These are phyloP conservation scores for Lasiosphaeris hirsuta DNA, from an alignment of 495 filamentous ascomycete species.

Conservation along the genomic window DNA sequence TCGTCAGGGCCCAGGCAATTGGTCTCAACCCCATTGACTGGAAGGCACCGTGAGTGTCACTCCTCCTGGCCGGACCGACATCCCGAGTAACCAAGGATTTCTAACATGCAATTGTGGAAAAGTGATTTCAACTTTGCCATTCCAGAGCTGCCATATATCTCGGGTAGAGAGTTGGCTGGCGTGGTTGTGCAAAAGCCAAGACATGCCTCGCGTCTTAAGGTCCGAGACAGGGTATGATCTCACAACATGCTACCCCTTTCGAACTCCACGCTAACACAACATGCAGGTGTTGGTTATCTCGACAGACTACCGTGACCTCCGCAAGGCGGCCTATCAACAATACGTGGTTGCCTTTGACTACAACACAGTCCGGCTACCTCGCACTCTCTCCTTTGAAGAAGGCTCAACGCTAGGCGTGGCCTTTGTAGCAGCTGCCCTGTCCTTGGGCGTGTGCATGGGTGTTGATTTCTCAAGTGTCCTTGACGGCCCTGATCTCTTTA, in stretches of 20 bases:
- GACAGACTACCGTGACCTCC: conserved; percentile 67
- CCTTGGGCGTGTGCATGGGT: conserved; percentile 59
- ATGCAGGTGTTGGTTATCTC: conserved; percentile 55
- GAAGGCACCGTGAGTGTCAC: conserved; percentile 59
- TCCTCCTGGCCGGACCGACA: background rate
- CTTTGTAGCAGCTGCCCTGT: conserved; percentile 57
- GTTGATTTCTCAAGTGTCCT: conserved; percentile 49
- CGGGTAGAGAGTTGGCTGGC: conserved; percentile 62
- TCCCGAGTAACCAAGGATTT: background rate
- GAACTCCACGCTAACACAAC: background rate
- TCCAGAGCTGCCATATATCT: conserved; percentile 62
- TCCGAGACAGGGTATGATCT: conserved; percentile 49
- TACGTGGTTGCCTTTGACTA: conserved; percentile 61
- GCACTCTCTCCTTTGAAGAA: conserved; percentile 42
- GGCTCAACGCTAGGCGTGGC: conserved; percentile 62
- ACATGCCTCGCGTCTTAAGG: conserved; percentile 42
- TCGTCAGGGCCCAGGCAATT: conserved; percentile 56
- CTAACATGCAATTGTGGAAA: conserved; percentile 1
- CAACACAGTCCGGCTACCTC: conserved; percentile 59
- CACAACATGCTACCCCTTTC: background rate
- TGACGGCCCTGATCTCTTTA: conserved; percentile 53
- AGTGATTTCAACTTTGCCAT: conserved; percentile 66
- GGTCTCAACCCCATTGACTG: conserved; percentile 72
- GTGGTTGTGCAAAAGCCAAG: conserved; percentile 49
- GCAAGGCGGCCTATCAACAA: conserved; percentile 67